These are phyloP conservation scores for Pythium insidiosum DNA, from an alignment of 352 stramenopile genomes.

Conservation along the genomic window DNA sequence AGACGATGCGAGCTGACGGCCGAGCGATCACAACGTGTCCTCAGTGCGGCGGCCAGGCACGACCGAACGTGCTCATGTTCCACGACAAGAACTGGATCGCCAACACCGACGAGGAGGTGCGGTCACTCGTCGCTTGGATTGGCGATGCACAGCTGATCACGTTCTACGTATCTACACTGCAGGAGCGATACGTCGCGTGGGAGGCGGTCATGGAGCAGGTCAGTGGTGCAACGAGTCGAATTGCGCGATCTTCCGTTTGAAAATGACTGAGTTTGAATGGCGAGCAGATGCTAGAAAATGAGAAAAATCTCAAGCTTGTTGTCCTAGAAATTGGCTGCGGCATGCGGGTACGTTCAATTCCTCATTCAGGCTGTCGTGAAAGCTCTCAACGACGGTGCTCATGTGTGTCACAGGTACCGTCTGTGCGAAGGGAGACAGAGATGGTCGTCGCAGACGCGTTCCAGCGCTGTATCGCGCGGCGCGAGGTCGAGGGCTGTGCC, in stretches of 20 bases:
- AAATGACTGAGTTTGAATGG: neutral
- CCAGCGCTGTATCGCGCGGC: constrained; percentile 32
- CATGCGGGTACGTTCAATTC: constrained; percentile 32
- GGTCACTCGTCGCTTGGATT: too few species aligned
- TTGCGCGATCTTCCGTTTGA: neutral
- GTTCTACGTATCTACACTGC: too few species aligned
- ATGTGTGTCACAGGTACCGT: constrained; percentile 45
- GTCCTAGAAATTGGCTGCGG: constrained; percentile 83
- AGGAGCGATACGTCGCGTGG: constrained; percentile 69
- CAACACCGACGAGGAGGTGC: constrained; percentile 58
- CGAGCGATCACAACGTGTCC: constrained; percentile 27
- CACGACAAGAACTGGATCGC: constrained; percentile 79
- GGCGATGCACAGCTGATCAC: too few species aligned
- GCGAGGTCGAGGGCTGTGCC: constrained; percentile 5
- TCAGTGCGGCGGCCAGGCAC: constrained; percentile 48
- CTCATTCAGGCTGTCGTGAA: too few species aligned
- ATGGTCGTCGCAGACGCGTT: constrained; percentile 73
- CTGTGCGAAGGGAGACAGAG: constrained; percentile 69
- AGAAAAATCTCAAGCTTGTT: constrained; percentile 50
- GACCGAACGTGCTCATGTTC: constrained; percentile 91
- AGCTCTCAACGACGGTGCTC: neutral
- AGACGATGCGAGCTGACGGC: constrained; percentile 55
- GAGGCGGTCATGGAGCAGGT: constrained; percentile 72
- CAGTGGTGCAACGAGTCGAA: neutral
- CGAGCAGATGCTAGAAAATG: constrained; percentile 55